Evolutionary conservation across 2,329 filamentous ascomycete species (phyloP).

Genomic region (Myriosclerotinia duriaeana): DNA sequence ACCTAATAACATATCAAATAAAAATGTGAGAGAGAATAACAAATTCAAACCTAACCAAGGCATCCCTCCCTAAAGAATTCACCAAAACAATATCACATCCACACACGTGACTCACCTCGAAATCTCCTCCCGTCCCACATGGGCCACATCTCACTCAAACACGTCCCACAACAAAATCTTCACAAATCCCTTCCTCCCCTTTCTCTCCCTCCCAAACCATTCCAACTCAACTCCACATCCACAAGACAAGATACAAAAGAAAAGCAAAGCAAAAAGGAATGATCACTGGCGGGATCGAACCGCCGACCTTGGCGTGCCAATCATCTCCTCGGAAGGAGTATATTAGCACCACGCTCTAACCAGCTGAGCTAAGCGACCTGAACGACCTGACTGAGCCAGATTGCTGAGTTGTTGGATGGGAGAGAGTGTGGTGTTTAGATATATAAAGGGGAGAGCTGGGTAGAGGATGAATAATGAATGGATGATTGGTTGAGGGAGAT

Average conservation of each 20-base stretch:
- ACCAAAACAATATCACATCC: no score
- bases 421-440: rapidly evolving
- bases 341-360: constrained; percentile 19
- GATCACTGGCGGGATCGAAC: constrained; percentile 8
- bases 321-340: background rate
- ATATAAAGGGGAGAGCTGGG: background rate
- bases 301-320: constrained; percentile 1
- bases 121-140: background rate
- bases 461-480: background rate
- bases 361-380: constrained; percentile 13
- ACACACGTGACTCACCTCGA: background rate
- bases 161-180: background rate
- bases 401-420: background rate
- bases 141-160: background rate
- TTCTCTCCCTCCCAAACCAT: background rate
- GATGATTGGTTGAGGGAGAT: background rate
- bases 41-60: no score
- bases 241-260: background rate
- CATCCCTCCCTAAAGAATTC: no score
- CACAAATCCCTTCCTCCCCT: background rate
- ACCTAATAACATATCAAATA: no score
- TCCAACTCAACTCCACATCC: no score
- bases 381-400: background rate
- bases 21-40: no score
- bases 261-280: background rate